A percentile compares a stretch with the other conserved stretches of the same genome.
Evolutionary conservation across 495 filamentous ascomycete species (phyloP).

Genomic region (Penicillium herquei): DNA sequence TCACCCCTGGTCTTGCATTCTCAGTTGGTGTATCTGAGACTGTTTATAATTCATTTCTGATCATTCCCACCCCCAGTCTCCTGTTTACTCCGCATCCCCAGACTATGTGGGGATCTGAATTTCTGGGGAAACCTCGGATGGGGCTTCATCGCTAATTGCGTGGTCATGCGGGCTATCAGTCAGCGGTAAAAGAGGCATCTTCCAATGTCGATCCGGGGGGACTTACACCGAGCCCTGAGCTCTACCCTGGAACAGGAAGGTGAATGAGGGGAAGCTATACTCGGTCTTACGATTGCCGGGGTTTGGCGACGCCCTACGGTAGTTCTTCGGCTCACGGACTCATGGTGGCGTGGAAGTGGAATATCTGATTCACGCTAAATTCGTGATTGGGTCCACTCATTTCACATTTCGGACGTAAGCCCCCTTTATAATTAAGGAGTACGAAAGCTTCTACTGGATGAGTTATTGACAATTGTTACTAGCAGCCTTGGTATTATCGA

Average conservation of each 20-base stretch:
- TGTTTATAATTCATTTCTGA: background rate
- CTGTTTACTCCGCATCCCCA: conserved; percentile 8
- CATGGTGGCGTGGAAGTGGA: too few species aligned
- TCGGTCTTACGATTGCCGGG: background rate
- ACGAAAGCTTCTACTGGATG: too few species aligned
- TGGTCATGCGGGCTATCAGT: conserved; percentile 1
- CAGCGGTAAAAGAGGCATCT: conserved; percentile 1
- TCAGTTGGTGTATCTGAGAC: too few species aligned
- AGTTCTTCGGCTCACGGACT: background rate
- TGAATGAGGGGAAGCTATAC: conserved; percentile 1
- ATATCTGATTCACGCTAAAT: too few species aligned
- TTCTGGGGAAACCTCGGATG: conserved; percentile 6
- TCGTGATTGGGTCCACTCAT: too few species aligned
- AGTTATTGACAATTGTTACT: too few species aligned
- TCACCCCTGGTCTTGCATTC: too few species aligned
- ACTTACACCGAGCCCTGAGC: conserved; percentile 5
- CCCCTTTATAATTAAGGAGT: too few species aligned
- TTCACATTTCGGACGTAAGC: too few species aligned
- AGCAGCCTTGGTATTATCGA: too few species aligned
- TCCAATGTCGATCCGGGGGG: conserved; percentile 3
- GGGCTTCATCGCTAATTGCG: background rate
- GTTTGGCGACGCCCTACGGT: background rate
- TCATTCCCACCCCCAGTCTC: background rate
- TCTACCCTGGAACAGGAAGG: background rate
- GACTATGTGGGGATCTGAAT: background rate